Base-by-base conservation (phyloP, 2,329 filamentous ascomycete genomes). In the Fusarium multiceps region DNA sequence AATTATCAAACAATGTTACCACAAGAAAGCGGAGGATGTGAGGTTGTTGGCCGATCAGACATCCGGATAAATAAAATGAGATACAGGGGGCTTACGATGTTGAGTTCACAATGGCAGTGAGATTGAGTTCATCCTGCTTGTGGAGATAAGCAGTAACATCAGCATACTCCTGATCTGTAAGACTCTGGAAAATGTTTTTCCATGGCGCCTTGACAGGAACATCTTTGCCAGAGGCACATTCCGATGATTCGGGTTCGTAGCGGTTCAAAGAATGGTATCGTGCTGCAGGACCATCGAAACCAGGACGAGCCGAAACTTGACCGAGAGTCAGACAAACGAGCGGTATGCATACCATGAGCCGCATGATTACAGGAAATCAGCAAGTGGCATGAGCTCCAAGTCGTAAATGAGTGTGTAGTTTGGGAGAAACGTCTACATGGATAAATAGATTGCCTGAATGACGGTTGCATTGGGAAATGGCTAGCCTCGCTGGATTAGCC, bases 121-220 rank as follows among this genome's bases (percentile, higher is more conserved):
- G 8, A n/a, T 70, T 70, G 4, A 70, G 67, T 2, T 67, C 55
- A 1, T 54, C 41, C 16, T 70, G 67, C 4, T 59, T 4, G 37
- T 70, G 66, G 1, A 70, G 68, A 23, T 55, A 70, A 2, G 55
- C 47, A 18, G 67, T 70, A 4, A 70, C 66, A 27, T 70, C 21
- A 16, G 48, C 66, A 43, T 70, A 70, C 25, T 70, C 66, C 10
- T 41, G 20, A 4, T 58, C 63, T 6, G 66, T 67, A 3, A 70
- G 63, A n/a, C 58, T 63, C 7, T 70, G 63, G 10, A 70, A 70
- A 2, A 70, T 49, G 1, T 70, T 70, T 5, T 56, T 58, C 4
- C 42, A 42, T 3, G 62, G 62, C 4, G 67, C 66, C 11, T 46
- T 48, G n/a, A 70, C 34, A 4, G 1, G 0, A 16, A 28, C 27